Conservation (phyloP, 2,329 filamentous ascomycete genomes). For the Sarocladiaceae sp. region DNA sequence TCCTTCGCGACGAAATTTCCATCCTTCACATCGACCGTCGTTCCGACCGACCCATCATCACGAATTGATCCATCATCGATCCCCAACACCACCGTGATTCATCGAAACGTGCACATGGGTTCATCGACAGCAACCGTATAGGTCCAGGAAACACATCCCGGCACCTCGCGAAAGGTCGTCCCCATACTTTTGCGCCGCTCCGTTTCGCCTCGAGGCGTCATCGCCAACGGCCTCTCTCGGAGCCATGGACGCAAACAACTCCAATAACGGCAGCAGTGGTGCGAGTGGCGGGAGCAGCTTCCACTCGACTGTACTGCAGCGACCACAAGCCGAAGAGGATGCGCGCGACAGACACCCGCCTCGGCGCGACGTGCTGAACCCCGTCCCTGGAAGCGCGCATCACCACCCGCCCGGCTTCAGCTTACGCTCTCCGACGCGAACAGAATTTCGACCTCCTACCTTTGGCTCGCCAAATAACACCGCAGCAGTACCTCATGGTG, state of each 20-base stretch:
- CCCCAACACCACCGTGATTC: not conserved
- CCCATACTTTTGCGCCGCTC: not conserved
- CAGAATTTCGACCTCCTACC: constrained; percentile 24
- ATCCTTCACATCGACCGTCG: not conserved
- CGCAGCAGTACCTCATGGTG: not conserved
- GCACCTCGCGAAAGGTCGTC: constrained; percentile 1
- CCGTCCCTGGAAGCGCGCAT: constrained; percentile 22
- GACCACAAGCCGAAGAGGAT: constrained; percentile 20
- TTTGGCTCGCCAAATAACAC: constrained; percentile 11
- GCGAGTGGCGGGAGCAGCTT: constrained; percentile 35
- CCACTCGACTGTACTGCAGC: constrained; percentile 44
- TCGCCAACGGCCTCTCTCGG: not conserved
- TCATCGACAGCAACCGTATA: constrained; percentile 5
- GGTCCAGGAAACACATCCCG: constrained; percentile 8
- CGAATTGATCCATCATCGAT: not conserved
- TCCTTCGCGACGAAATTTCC: constrained; percentile 7
- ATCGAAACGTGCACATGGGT: constrained; percentile 8
- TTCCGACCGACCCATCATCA: constrained; percentile 1
- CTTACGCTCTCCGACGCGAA: constrained; percentile 42
- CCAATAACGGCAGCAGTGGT: constrained; percentile 15
- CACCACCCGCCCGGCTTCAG: constrained; percentile 29
- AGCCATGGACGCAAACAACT: constrained; percentile 5
- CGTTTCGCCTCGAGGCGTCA: not conserved
- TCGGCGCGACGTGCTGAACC: constrained; percentile 42
- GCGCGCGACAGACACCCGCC: constrained; percentile 26